Evolutionary conservation across 495 filamentous ascomycete genomes (phyloP), one percentile per base, ranked within the genome.

Genomic region (Daldinia vernicosa): DNA sequence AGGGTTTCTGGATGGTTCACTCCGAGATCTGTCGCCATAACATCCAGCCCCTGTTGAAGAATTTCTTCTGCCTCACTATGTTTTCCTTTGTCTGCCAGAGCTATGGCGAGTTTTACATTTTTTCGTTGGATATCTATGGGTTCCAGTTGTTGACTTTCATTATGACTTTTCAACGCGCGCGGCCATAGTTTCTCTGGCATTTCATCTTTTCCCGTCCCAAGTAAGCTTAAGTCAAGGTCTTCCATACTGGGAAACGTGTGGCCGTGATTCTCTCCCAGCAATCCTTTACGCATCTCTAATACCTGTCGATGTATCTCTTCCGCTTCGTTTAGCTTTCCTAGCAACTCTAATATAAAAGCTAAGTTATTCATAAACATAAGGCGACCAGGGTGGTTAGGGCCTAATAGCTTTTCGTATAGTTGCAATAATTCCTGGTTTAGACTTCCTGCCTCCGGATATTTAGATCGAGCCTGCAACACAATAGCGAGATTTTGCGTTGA

Each of bases 1-100:
- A 74, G 53, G 43, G 58, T 74, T 4, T 56, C 0, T 15, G 43
- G 66, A 63, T 71, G 45, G 14, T 71, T 50, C 45, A 28, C 22
- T 8, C 61, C 64, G 19, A 69, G 47, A 19, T 45, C 32, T 52
- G 28, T 15, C 35, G 6, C 24, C 52, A 11, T 17, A 19, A 55
- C 37, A 67, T 61, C 40, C 2, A 75, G 39, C 26, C 15, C 22
- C 39, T 69, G 58, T n/a, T 63, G 55, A 32, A 67, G 50, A 33
- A 75, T 55, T 53, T 57, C 8, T 61, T 75, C 70, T 32, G 70
- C 70, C 22, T 77, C 47, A 2, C 54, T 39, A 51, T 74, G 75
- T 11, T 39, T 15, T 15, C 1, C 37, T 39, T 39, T 0, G 14
- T 14, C 9, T 39, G 14, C 15, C 5, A 39, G 37, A 4, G 1